phyloP scores from a whole-genome alignment of 2,329 filamentous ascomycete genomes.

The Colletotrichum paranaense region DNA sequence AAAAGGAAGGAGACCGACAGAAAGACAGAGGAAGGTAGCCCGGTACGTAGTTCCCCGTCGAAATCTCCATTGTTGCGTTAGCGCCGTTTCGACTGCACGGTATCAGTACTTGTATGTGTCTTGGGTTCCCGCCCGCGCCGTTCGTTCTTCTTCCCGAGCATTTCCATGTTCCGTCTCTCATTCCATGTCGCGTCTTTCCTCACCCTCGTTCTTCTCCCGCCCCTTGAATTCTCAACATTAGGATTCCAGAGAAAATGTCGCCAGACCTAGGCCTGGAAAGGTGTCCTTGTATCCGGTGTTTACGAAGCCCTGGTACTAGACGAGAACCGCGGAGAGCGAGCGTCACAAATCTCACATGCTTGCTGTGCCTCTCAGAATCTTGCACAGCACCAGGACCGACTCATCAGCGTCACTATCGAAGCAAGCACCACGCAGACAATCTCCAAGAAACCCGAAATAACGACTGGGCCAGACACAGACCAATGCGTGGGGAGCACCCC shows the following conservation, averaged over 20 bases:
- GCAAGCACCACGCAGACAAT: neutral
- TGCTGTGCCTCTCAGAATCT: too few relatives aligned
- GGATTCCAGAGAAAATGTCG: neutral
- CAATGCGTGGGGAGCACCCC: conserved; percentile 29
- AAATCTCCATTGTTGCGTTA: conserved; percentile 27
- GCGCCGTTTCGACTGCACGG: conserved; percentile 29
- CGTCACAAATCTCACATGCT: too few relatives aligned
- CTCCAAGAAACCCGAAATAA: conserved; percentile 27
- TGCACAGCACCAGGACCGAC: neutral
- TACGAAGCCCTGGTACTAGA: too few relatives aligned
- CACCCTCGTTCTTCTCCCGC: neutral
- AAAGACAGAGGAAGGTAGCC: neutral
- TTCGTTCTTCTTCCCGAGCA: conserved; percentile 15
- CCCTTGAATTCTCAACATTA: neutral
- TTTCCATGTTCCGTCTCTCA: conserved; percentile 10
- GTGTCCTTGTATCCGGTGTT: too few relatives aligned
- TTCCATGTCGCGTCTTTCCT: neutral
- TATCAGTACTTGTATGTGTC: conserved; percentile 23
- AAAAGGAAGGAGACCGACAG: neutral
- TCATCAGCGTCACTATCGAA: neutral
- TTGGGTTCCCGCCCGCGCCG: conserved; percentile 17
- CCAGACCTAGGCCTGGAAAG: too few relatives aligned
- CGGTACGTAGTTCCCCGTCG: neutral
- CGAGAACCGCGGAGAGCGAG: too few relatives aligned
- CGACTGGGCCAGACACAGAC: conserved; percentile 22